A percentile compares a stretch with the other conserved stretches of the same genome.
Conservation (phyloP, 169 alveolate genomes). For the Plasmodium knowlesi region DNA sequence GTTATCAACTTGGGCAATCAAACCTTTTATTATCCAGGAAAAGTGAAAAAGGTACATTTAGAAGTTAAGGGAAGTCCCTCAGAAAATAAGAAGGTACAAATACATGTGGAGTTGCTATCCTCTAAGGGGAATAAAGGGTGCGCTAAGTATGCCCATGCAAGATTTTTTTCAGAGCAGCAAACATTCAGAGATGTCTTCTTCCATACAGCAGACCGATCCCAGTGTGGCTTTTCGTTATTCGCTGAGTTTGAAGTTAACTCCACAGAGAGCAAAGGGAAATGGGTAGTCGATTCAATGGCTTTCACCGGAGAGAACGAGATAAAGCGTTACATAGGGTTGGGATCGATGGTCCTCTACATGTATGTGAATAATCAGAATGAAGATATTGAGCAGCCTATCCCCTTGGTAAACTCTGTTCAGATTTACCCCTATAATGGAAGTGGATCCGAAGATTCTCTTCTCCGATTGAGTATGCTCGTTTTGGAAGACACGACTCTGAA, state of each 20-base stretch:
- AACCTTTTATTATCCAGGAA: slow-evolving; percentile 83
- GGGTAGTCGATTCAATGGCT: slow-evolving; percentile 42
- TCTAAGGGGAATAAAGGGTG: slow-evolving; percentile 76
- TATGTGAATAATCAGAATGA: slow-evolving; percentile 56
- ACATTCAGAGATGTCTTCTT: slow-evolving; percentile 79
- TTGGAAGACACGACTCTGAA: slow-evolving; percentile 13
- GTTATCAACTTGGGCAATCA: slow-evolving; percentile 85
- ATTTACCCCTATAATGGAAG: slow-evolving; percentile 30
- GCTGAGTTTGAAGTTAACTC: slow-evolving; percentile 39
- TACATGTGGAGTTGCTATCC: slow-evolving; percentile 67
- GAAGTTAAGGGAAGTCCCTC: slow-evolving; percentile 77
- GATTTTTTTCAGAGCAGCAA: slow-evolving; percentile 78
- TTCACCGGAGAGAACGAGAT: slow-evolving; percentile 42
- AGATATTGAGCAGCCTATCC: slow-evolving; percentile 54
- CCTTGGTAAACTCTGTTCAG: slow-evolving; percentile 21
- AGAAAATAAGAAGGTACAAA: slow-evolving; percentile 78
- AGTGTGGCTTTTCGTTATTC: slow-evolving; percentile 76
- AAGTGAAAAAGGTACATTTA: slow-evolving; percentile 71
- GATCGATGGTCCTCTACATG: slow-evolving; percentile 23
- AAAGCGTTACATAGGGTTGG: slow-evolving; percentile 48
- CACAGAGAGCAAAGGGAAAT: slow-evolving; percentile 56
- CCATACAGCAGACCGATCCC: not conserved
- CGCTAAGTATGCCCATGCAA: slow-evolving; percentile 76
- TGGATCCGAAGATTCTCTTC: slow-evolving; percentile 39
- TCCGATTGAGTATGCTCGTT: slow-evolving; percentile 35